A percentile compares a stretch with the other conserved stretches of the same genome.
Evolutionary conservation across 2,329 filamentous ascomycete genomes (phyloP).

Genomic region (Fusarium kyushuense): DNA sequence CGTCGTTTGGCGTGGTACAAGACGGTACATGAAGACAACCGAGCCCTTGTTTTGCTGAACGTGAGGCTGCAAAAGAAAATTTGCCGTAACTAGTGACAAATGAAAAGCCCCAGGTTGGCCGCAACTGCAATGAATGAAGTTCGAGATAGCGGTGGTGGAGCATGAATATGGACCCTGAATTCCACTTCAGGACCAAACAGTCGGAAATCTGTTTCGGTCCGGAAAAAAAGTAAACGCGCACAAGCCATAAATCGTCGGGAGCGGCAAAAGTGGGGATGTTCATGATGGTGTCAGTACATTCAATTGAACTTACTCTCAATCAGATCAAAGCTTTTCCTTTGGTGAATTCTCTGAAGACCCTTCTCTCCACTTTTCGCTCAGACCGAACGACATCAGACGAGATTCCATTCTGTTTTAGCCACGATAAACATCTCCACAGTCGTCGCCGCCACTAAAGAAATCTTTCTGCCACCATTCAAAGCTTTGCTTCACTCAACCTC

Average conservation of each 20-base stretch:
- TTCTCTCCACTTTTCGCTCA: conserved; percentile 3
- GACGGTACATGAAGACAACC: conserved; percentile 22
- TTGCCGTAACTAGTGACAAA: conserved; percentile 18
- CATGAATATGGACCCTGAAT: conserved; percentile 32
- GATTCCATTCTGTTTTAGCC: not conserved
- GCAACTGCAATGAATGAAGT: conserved; percentile 8
- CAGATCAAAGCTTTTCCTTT: conserved; percentile 35
- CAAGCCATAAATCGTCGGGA: conserved; percentile 16
- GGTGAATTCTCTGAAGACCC: conserved; percentile 5
- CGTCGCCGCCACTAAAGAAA: not conserved
- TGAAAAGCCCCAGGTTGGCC: not conserved
- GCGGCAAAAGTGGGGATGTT: conserved; percentile 15
- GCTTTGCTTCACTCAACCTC: not conserved
- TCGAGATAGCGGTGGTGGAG: conserved; percentile 24
- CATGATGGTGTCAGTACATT: conserved; percentile 34
- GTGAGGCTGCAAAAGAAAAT: conserved; percentile 28
- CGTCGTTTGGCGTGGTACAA: conserved; percentile 33
- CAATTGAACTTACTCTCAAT: conserved; percentile 14
- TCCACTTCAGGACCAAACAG: conserved; percentile 3
- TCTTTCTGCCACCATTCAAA: conserved; percentile 8
- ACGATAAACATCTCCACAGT: conserved; percentile 23
- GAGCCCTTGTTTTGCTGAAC: conserved; percentile 6
- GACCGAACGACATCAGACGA: not conserved
- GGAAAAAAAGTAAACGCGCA: conserved; percentile 44
- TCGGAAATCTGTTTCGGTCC: conserved; percentile 11